These are phyloP conservation scores for Pezicula radicicola DNA, from an alignment of 2,329 filamentous ascomycete genomes.

Conservation along the genomic window DNA sequence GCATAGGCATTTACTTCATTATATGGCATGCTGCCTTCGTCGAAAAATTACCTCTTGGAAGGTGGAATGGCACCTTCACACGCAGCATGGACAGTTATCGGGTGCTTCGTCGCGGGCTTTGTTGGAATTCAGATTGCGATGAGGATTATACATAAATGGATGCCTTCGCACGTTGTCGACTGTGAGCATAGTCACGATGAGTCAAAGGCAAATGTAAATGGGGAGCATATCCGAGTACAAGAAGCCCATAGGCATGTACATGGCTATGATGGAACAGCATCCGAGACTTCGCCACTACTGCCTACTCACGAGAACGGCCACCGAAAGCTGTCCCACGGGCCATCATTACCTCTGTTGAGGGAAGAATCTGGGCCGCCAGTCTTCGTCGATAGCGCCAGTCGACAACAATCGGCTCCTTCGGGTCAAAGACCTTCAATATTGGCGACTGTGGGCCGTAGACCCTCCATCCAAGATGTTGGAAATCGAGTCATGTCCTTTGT, in stretches of 20 bases:
- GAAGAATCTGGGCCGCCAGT: constrained; percentile 3
- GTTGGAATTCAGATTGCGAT: constrained; percentile 74
- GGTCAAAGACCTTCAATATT: constrained; percentile 51
- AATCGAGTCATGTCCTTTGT: constrained; percentile 62
- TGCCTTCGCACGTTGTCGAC: constrained; percentile 77
- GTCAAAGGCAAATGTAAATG: constrained; percentile 23
- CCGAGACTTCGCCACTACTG: no score
- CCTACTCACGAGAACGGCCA: no score
- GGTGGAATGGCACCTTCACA: constrained; percentile 63
- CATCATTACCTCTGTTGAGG: constrained; percentile 1
- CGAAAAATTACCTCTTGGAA: constrained; percentile 71
- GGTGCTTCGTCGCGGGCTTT: constrained; percentile 68
- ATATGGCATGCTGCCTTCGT: constrained; percentile 89
- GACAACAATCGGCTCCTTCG: constrained; percentile 5
- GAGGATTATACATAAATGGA: constrained; percentile 66
- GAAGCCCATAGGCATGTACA: constrained; percentile 5
- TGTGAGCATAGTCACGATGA: constrained; percentile 74
- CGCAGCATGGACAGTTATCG: constrained; percentile 68
- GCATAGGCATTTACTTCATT: constrained; percentile 82
- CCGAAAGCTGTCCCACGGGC: neutral
- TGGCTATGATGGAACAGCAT: no score
- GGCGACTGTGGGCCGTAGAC: constrained; percentile 19
- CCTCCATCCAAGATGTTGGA: constrained; percentile 33
- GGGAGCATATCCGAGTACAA: constrained; percentile 6
- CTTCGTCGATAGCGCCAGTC: neutral